Conservation (phyloP, 2,329 filamentous ascomycete species). For the Emmonsiellopsis sp. region DNA sequence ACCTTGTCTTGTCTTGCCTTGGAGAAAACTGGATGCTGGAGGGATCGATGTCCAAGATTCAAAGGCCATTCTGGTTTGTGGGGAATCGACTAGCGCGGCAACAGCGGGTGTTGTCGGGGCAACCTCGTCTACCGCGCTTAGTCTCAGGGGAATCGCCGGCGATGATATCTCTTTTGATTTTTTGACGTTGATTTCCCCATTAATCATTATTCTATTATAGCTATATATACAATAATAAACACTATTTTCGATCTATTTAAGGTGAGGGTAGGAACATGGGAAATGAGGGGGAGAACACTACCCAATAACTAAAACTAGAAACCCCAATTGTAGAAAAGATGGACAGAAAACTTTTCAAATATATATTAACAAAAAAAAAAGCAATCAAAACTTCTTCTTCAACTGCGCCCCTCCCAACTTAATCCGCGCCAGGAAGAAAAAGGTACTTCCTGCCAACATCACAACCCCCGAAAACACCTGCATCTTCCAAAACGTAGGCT, state of each 20-base stretch:
- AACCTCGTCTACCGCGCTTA: background rate
- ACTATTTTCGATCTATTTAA: background rate
- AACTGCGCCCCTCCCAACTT: conserved; percentile 21
- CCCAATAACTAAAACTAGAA: too few species aligned
- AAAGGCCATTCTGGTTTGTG: background rate
- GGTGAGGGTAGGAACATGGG: too few species aligned
- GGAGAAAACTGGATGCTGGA: background rate
- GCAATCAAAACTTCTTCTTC: conserved; percentile 19
- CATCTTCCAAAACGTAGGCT: conserved; percentile 49
- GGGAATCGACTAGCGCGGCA: too few species aligned
- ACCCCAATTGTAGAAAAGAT: too few species aligned
- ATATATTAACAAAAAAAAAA: too few species aligned
- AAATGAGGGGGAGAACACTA: too few species aligned
- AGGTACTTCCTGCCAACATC: conserved; percentile 34
- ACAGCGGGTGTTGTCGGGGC: background rate
- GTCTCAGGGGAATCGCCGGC: too few species aligned
- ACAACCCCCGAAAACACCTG: conserved; percentile 58
- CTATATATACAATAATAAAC: background rate
- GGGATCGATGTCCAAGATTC: background rate
- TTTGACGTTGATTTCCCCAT: background rate
- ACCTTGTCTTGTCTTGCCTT: background rate
- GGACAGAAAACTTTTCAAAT: too few species aligned
- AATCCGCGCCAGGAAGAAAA: conserved; percentile 31
- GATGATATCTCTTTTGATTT: background rate
- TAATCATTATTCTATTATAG: background rate